Percentiles rank a stretch among this genome's conserved stretches.
Evolutionary conservation across 371 early-diverging fungal genomes (phyloP).

Genomic region (Apophysomyces sp.): DNA sequence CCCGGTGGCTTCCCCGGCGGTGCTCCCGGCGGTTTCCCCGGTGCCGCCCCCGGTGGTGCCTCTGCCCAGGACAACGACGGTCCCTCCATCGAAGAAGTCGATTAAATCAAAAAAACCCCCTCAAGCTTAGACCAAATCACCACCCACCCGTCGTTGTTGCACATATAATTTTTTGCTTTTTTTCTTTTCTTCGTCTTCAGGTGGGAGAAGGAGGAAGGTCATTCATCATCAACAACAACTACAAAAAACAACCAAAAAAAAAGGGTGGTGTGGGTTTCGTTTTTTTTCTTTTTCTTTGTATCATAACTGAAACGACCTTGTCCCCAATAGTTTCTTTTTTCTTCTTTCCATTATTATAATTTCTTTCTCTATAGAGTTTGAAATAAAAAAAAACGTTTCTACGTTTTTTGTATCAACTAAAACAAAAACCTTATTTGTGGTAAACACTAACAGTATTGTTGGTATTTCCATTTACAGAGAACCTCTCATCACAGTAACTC

Average conservation of each 20-base stretch:
- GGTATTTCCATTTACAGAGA: too few relatives aligned
- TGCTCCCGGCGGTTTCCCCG: conserved; percentile 79
- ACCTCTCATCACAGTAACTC: too few relatives aligned
- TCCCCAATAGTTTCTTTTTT: neutral
- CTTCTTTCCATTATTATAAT: neutral
- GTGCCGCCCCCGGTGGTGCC: conserved; percentile 73
- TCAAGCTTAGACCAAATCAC: too few relatives aligned
- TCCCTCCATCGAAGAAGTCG: conserved; percentile 50
- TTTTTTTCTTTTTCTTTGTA: neutral
- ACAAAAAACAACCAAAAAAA: neutral
- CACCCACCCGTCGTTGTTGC: neutral
- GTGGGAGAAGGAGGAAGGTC: neutral
- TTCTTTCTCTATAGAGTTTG: too few relatives aligned
- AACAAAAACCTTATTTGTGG: too few relatives aligned
- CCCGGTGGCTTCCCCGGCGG: conserved; percentile 58
- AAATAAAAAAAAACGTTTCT: too few relatives aligned
- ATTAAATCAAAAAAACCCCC: conserved; percentile 39
- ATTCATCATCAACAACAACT: too few relatives aligned
- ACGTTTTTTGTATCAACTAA: too few relatives aligned
- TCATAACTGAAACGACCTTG: neutral
- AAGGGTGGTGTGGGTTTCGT: neutral
- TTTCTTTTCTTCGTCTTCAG: neutral
- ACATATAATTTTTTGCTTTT: neutral
- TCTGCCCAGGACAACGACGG: conserved; percentile 66
- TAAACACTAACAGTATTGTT: too few relatives aligned